Evolutionary conservation across 768 basidiomycete species (phyloP), one percentile per base, ranked within the genome.

Genomic region (Mycena kentingensis): DNA sequence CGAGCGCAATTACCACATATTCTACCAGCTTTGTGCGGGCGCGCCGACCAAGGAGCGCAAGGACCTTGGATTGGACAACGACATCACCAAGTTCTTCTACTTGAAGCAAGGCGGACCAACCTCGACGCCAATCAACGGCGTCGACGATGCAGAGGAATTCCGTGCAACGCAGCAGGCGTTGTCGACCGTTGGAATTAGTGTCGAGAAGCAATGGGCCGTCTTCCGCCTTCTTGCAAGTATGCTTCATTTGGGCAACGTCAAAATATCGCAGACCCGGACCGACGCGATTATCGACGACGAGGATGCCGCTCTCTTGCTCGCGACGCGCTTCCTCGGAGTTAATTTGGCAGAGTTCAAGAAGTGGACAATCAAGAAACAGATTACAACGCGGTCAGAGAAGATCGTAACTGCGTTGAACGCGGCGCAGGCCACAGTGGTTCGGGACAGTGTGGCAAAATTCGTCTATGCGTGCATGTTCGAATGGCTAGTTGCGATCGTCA

Each of bases 1-100:
- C 37, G 97, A 99, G 70, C 86, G 97, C 54, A 99, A 99, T 72
- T 99, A 98, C 72, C 97, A 99, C 70, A 98, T 99, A 63, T 99
- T 99, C 78, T 98, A 99, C 73, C 97, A 99, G 68, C 77, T 99
- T n/a, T 93, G 96, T 61, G 90, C 95, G 0, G 97, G 97, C 42
- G 93, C 93, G 10, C 95, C 97, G 2, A 75, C 90, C 21, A 96
- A 96, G 70, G 97, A 99, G 65, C 85, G 93, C 35, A 96, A 96
- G 71, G 93, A 95, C 63, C 83, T 98, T 38, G 95, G 93, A 5
- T 79, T 99, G 31, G 92, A 95, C 62, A 76, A 79, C 18, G 90
- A 95, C 65, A 77, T 91, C 52, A 82, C 82, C 49, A 90, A 93
- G 68, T 99, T 98, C 72, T 81, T 87, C 57, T 98, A 90, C 65